Evolutionary conservation across 306 rosid genomes (phyloP).

Genomic region (Medicago arabica): DNA sequence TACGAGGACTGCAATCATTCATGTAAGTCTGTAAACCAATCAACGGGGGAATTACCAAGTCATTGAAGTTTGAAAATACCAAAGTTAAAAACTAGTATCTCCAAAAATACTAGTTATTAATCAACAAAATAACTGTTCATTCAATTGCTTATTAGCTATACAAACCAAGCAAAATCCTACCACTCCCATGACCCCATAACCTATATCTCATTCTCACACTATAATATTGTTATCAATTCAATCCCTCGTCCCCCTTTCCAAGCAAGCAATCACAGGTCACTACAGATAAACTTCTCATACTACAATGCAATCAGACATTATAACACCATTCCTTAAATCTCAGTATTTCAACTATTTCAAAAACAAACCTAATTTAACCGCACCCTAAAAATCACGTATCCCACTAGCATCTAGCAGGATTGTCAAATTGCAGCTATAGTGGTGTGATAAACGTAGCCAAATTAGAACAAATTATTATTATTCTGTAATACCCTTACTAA

Average conservation of each 20-base stretch:
- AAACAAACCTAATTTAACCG: conserved; percentile 3
- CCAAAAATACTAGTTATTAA: background rate
- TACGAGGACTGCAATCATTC: background rate
- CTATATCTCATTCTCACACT: conserved; percentile 8
- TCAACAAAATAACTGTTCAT: conserved; percentile 13
- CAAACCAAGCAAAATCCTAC: conserved; percentile 1
- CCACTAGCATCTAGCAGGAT: background rate
- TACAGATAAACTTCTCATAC: background rate
- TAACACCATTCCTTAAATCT: conserved; percentile 6
- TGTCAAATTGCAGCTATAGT: background rate
- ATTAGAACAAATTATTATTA: too few species aligned
- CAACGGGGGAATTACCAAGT: background rate
- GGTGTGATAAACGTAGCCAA: too few species aligned
- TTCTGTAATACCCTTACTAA: too few species aligned
- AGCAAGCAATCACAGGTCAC: conserved; percentile 15
- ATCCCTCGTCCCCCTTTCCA: background rate
- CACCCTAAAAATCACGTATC: background rate
- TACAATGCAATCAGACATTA: background rate
- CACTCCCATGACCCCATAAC: background rate
- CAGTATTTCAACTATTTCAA: background rate
- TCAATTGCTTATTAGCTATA: conserved; percentile 6
- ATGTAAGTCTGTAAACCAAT: background rate
- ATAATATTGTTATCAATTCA: conserved; percentile 2
- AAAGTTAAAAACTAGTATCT: background rate
- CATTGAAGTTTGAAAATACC: background rate